phyloP scores from a whole-genome alignment of 2,329 filamentous ascomycete genomes.

The Westerdykella sp. region DNA sequence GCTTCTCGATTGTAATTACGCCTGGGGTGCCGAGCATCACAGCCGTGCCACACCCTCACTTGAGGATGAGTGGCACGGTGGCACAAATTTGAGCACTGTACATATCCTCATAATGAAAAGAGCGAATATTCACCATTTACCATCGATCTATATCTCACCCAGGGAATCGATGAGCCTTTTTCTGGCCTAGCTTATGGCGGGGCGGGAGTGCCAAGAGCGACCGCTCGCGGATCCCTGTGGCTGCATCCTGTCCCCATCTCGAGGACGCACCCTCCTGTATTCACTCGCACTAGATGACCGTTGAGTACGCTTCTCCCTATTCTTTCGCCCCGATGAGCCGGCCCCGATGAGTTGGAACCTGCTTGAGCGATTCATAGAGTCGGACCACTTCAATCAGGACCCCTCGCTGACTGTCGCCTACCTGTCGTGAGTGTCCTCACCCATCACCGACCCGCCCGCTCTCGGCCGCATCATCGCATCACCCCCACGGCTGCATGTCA shows the following conservation, averaged over 20 bases:
- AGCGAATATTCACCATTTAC: too few species aligned
- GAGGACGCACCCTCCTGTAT: conserved; percentile 6
- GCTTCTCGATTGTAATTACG: too few species aligned
- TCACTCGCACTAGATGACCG: conserved; percentile 1
- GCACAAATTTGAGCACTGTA: too few species aligned
- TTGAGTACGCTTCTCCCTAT: conserved; percentile 9
- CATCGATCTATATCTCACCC: too few species aligned
- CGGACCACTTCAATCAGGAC: conserved; percentile 88
- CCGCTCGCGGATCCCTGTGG: conserved; percentile 1
- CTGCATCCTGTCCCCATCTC: conserved; percentile 11
- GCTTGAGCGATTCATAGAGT: conserved; percentile 85
- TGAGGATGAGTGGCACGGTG: too few species aligned
- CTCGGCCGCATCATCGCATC: conserved; percentile 1
- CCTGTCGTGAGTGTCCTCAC: conserved; percentile 61
- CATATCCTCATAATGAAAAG: too few species aligned
- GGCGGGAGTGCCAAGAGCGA: background rate
- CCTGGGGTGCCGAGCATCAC: too few species aligned
- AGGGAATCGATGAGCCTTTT: too few species aligned
- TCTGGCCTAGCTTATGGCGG: too few species aligned
- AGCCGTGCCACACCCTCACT: too few species aligned
- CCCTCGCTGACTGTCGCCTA: conserved; percentile 84
- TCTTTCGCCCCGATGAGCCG: conserved; percentile 34
- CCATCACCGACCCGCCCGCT: conserved; percentile 2
- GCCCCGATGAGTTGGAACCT: conserved; percentile 65
- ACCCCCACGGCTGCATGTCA: background rate